phyloP scores from a whole-genome alignment of 2,329 filamentous ascomycete genomes.

The Dactylellina cionopaga region DNA sequence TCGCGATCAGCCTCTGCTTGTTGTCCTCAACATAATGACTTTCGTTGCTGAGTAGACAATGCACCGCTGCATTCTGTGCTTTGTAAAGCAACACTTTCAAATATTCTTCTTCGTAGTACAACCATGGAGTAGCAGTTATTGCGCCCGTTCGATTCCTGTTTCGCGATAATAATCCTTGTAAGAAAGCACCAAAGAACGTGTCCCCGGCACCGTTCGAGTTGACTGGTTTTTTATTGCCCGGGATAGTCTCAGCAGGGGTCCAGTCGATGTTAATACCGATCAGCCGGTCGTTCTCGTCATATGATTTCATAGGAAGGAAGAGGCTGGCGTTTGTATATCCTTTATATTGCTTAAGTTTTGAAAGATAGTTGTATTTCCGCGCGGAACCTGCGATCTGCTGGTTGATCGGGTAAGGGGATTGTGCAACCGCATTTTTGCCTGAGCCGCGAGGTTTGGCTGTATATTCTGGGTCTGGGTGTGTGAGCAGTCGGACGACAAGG shows the following conservation, averaged over 20 bases:
- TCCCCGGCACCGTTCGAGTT: conserved; percentile 43
- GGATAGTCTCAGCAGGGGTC: not conserved
- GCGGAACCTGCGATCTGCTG: no score
- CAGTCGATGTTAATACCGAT: conserved; percentile 22
- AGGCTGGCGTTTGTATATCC: no score
- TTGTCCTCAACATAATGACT: conserved; percentile 7
- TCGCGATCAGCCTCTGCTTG: not conserved
- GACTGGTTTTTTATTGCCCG: not conserved
- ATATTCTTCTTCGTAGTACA: conserved; percentile 5
- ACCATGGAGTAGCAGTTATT: conserved; percentile 6
- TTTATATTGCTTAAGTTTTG: no score
- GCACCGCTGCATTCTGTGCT: conserved; percentile 3
- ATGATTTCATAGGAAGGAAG: not conserved
- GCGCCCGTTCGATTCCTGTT: not conserved
- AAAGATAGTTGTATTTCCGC: no score
- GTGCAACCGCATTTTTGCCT: no score
- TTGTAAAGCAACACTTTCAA: not conserved
- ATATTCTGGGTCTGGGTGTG: conserved; percentile 11
- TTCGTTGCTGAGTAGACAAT: conserved; percentile 1
- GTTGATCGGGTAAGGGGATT: not conserved
- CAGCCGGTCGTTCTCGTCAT: not conserved
- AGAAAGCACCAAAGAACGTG: conserved; percentile 36
- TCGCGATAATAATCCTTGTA: not conserved
- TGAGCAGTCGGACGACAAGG: conserved; percentile 5
- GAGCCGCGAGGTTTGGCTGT: not conserved